Conservation (phyloP, 208 protist genomes). For the Vickermania spadyakhi region DNA sequence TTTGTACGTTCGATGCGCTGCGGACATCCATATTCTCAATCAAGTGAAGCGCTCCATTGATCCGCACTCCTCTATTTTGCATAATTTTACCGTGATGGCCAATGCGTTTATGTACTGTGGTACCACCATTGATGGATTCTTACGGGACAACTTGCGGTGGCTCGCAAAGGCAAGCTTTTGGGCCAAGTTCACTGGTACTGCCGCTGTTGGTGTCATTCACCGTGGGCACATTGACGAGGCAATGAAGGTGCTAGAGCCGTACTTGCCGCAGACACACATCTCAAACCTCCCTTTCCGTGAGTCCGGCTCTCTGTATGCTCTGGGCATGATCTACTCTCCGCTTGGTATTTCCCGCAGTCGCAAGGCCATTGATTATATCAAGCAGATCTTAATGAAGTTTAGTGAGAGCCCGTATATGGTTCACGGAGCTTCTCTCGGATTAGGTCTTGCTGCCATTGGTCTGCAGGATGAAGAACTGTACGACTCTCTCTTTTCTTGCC, state of each 20-base stretch:
- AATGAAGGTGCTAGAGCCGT: slow-evolving; percentile 86
- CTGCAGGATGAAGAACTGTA: slow-evolving; percentile 87
- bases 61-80: slow-evolving; percentile 57
- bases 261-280: slow-evolving; percentile 79
- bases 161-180: slow-evolving; percentile 94
- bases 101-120: slow-evolving; percentile 97
- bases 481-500: slow-evolving; percentile 92
- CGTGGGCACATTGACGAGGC: slow-evolving; percentile 89
- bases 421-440: slow-evolving; percentile 97
- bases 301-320: slow-evolving; percentile 96
- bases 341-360: slow-evolving; percentile 83
- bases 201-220: slow-evolving; percentile 96
- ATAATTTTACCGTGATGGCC: slow-evolving; percentile 93
- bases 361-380: slow-evolving; percentile 73
- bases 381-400: slow-evolving; percentile 54
- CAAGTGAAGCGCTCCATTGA: slow-evolving; percentile 92
- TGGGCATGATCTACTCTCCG: slow-evolving; percentile 97
- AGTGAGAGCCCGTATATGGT: slow-evolving; percentile 86
- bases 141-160: slow-evolving; percentile 97
- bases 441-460: slow-evolving; percentile 89
- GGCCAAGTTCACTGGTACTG: slow-evolving; percentile 96
- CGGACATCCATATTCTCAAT: slow-evolving; percentile 93
- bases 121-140: slow-evolving; percentile 97
- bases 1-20: slow-evolving; percentile 91
- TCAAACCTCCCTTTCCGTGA: slow-evolving; percentile 89